Conservation (phyloP, 2,329 filamentous ascomycete species). For the Monilinia fructigena region DNA sequence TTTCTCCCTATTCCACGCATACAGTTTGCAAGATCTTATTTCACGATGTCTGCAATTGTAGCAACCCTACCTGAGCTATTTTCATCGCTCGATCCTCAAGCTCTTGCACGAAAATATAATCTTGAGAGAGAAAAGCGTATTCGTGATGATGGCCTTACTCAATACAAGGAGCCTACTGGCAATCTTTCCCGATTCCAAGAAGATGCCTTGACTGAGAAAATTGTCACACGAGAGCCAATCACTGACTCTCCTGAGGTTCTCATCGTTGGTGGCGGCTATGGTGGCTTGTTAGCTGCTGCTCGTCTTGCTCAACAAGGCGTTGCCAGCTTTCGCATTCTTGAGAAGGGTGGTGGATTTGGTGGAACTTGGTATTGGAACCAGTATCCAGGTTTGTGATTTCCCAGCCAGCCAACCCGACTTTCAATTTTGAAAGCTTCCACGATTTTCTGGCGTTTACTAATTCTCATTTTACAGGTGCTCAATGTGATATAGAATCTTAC, state of each 20-base stretch:
- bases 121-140: conserved; percentile 18
- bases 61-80: conserved; percentile 20
- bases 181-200: conserved; percentile 15
- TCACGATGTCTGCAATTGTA: conserved; percentile 15
- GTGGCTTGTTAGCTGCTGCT: conserved; percentile 43
- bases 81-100: conserved; percentile 12
- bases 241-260: conserved; percentile 35
- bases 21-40: background rate
- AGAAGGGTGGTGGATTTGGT: conserved; percentile 45
- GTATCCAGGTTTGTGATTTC: conserved; percentile 51
- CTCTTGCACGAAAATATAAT: conserved; percentile 17
- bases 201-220: conserved; percentile 8
- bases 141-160: conserved; percentile 20
- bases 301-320: conserved; percentile 46
- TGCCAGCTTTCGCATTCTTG: conserved; percentile 46
- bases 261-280: conserved; percentile 45
- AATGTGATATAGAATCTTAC: conserved; percentile 24
- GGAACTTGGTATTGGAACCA: conserved; percentile 55
- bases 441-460: conserved; percentile 53
- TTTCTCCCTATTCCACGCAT: background rate
- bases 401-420: background rate
- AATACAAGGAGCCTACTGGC: conserved; percentile 22
- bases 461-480: conserved; percentile 53
- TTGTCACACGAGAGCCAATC: conserved; percentile 15
- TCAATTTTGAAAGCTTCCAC: conserved; percentile 20